A percentile compares a stretch with the other conserved stretches of the same genome.
Evolutionary conservation across 345 rosid genomes (phyloP).

Genomic region (Noccaea bulbosa): DNA sequence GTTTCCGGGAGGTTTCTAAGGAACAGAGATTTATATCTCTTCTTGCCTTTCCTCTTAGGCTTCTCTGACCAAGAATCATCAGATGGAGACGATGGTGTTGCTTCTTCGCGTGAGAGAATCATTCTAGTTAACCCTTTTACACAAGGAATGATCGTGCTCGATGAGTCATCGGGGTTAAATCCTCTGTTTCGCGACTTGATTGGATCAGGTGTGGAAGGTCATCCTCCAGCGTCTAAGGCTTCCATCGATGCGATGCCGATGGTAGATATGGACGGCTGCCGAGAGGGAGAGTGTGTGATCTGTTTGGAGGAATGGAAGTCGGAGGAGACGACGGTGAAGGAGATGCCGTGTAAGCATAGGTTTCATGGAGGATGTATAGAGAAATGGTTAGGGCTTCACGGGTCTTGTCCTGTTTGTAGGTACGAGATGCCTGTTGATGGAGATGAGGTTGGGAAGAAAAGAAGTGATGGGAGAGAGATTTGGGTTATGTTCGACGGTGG

Average conservation of each 20-base stretch:
- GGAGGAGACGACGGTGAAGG: slow-evolving; percentile 53
- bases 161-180: slow-evolving; percentile 50
- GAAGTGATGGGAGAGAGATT: slow-evolving; percentile 47
- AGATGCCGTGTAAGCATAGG: slow-evolving; percentile 84
- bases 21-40: slow-evolving; percentile 37
- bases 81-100: slow-evolving; percentile 10
- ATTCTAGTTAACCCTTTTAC: slow-evolving; percentile 69
- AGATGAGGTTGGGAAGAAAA: slow-evolving; percentile 34
- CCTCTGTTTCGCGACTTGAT: slow-evolving; percentile 48
- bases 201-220: slow-evolving; percentile 49
- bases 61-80: slow-evolving; percentile 47
- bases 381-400: slow-evolving; percentile 76
- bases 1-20: slow-evolving; percentile 47
- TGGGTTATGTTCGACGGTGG: slow-evolving; percentile 59
- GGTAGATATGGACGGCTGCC: slow-evolving; percentile 47
- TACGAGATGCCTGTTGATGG: slow-evolving; percentile 77
- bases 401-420: slow-evolving; percentile 89
- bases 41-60: slow-evolving; percentile 54
- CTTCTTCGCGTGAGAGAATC: slow-evolving; percentile 54
- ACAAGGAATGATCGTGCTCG: slow-evolving; percentile 67
- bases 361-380: slow-evolving; percentile 75
- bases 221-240: slow-evolving; percentile 78
- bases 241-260: slow-evolving; percentile 67
- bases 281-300: slow-evolving; percentile 54
- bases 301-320: slow-evolving; percentile 66